Evolutionary conservation across 352 stramenopile genomes (phyloP).

Genomic region (Globisporangium spinosum): DNA sequence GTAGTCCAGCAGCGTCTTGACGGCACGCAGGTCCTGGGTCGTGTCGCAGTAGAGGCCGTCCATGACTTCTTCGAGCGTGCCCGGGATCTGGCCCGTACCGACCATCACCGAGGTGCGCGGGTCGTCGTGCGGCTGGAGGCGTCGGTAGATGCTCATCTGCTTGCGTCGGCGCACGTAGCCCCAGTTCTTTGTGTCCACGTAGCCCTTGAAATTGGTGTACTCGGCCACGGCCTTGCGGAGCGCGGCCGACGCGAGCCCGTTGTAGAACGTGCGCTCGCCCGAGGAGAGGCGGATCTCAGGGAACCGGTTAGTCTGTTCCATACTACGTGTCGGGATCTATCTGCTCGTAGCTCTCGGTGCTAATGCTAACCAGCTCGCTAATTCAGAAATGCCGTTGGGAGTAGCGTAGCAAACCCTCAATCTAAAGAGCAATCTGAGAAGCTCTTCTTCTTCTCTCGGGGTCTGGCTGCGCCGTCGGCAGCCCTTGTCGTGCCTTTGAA

Average conservation of each 20-base stretch:
- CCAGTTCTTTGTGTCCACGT: constrained; percentile 10
- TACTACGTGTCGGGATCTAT: no score
- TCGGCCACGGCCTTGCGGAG: neutral
- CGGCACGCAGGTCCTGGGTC: constrained; percentile 28
- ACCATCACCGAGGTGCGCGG: neutral
- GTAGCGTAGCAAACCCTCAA: neutral
- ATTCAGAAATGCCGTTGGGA: neutral
- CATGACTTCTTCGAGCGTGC: constrained; percentile 29
- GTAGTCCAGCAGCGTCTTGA: constrained; percentile 30
- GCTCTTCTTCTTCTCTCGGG: neutral
- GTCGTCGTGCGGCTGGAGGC: neutral
- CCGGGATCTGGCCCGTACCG: constrained; percentile 5
- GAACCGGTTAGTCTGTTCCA: neutral
- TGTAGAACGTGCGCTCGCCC: neutral
- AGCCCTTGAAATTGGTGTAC: constrained; percentile 11
- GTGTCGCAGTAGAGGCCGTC: constrained; percentile 38
- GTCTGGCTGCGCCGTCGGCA: neutral
- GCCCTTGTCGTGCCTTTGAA: neutral
- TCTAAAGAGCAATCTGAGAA: neutral
- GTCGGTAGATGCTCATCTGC: constrained; percentile 15
- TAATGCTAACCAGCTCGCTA: neutral
- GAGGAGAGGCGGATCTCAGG: neutral
- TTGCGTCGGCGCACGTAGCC: constrained; percentile 2
- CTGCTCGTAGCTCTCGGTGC: neutral
- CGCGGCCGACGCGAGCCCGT: neutral